Evolutionary conservation across 768 basidiomycete genomes (phyloP).

Genomic region (Amanita polypyramis): DNA sequence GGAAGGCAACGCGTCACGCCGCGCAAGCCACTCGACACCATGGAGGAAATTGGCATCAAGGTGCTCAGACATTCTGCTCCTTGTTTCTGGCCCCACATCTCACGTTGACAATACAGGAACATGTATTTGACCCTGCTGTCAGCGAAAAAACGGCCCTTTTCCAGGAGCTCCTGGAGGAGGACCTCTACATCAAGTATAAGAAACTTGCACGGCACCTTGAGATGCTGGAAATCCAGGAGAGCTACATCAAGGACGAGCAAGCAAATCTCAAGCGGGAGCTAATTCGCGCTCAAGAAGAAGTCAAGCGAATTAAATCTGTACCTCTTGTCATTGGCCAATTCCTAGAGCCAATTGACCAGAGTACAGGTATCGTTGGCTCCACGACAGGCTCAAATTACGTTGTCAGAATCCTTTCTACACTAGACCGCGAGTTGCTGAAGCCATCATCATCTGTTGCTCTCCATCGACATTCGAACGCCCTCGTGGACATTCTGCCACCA

Average conservation of each 20-base stretch:
- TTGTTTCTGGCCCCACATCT: background rate
- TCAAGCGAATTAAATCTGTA: conserved; percentile 97
- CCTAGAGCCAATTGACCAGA: conserved; percentile 96
- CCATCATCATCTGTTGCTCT: conserved; percentile 97
- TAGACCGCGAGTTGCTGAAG: conserved; percentile 95
- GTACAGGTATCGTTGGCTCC: conserved; percentile 92
- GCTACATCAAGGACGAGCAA: conserved; percentile 98
- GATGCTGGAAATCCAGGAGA: conserved; percentile 89
- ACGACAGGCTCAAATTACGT: conserved; percentile 99
- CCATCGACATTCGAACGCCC: conserved; percentile 95
- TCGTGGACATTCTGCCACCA: conserved; percentile 96
- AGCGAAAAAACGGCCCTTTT: conserved; percentile 83
- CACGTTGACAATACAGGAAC: conserved; percentile 46
- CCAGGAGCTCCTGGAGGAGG: conserved; percentile 84
- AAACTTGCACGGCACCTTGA: conserved; percentile 91
- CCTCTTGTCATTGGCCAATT: conserved; percentile 99
- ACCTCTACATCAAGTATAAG: conserved; percentile 96
- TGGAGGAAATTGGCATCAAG: conserved; percentile 89
- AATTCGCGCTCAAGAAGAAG: conserved; percentile 97
- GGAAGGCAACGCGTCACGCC: conserved; percentile 32
- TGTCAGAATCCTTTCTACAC: conserved; percentile 90
- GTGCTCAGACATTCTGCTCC: conserved; percentile 63
- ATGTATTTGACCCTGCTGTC: conserved; percentile 79
- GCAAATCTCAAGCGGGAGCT: conserved; percentile 96
- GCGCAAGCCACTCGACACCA: conserved; percentile 40